These are phyloP conservation scores for Talaromyces sp. DNA, from an alignment of 2,329 filamentous ascomycete species.

Conservation along the genomic window DNA sequence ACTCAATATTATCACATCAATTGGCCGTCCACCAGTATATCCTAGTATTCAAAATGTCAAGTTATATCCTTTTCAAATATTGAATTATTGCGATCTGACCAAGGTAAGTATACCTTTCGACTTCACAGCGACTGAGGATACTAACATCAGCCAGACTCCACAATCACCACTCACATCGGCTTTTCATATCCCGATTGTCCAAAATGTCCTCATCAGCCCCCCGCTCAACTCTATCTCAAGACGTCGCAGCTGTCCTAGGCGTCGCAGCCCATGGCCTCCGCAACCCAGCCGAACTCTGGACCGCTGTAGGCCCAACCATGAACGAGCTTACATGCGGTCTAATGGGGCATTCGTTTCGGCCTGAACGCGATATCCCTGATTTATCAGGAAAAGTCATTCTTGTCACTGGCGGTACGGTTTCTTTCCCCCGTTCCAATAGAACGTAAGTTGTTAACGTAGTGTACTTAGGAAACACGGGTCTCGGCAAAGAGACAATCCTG, in stretches of 20 bases:
- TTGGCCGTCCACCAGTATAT: not conserved
- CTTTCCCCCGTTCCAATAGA: too few species aligned
- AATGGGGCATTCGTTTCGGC: constrained; percentile 37
- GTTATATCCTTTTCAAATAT: too few species aligned
- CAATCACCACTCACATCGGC: not conserved
- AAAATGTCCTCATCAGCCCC: not conserved
- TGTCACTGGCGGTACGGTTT: constrained; percentile 48
- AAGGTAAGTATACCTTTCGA: not conserved
- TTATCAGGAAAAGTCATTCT: constrained; percentile 50
- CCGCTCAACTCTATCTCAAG: constrained; percentile 17
- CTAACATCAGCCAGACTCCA: not conserved
- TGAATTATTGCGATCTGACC: not conserved
- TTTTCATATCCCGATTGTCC: not conserved
- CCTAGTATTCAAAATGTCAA: not conserved
- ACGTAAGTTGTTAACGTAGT: too few species aligned
- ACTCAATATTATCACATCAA: not conserved
- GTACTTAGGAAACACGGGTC: constrained; percentile 42
- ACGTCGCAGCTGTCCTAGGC: constrained; percentile 14
- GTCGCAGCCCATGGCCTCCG: constrained; percentile 25
- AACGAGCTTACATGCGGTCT: constrained; percentile 35
- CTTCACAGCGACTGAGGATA: not conserved
- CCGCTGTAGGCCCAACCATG: constrained; percentile 34
- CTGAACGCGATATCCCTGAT: constrained; percentile 44
- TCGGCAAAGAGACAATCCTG: constrained; percentile 47
- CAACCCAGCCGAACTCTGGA: constrained; percentile 30